Conservation (phyloP, 495 filamentous ascomycete species). For the Lasiosphaeria ovina region DNA sequence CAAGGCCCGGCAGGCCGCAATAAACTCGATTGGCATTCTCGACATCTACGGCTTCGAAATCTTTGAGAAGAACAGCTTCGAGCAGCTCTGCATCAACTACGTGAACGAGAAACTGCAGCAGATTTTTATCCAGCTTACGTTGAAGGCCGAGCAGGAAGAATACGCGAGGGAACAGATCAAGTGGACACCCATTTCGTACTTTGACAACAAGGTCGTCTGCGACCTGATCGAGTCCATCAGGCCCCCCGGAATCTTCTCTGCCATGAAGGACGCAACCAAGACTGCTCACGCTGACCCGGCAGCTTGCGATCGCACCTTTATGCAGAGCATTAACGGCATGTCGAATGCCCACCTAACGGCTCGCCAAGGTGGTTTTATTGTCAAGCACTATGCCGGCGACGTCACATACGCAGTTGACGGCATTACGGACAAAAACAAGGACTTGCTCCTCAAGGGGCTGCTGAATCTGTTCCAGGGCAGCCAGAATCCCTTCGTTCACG, state of each 20-base stretch:
- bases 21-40: constrained; percentile 92
- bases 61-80: constrained; percentile 98
- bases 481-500: constrained; percentile 79
- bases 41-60: constrained; percentile 99
- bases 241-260: constrained; percentile 92
- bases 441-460: constrained; percentile 91
- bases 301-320: constrained; percentile 94
- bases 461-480: constrained; percentile 83
- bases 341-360: constrained; percentile 88
- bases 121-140: constrained; percentile 97
- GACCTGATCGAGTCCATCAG: constrained; percentile 92
- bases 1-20: constrained; percentile 68
- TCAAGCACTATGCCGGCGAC: constrained; percentile 99
- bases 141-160: constrained; percentile 97
- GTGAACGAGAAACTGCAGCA: constrained; percentile 99
- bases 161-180: constrained; percentile 95
- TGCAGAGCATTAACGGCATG: constrained; percentile 85
- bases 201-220: constrained; percentile 99
- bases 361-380: constrained; percentile 92
- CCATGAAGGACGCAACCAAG: constrained; percentile 94
- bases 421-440: constrained; percentile 99
- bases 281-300: constrained; percentile 93
- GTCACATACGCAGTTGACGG: constrained; percentile 93
- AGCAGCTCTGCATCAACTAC: constrained; percentile 99
- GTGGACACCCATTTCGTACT: constrained; percentile 99